Evolutionary conservation across 306 rosid species (phyloP), one percentile per base, ranked within the genome.

Genomic region (Luffa acutangula): DNA sequence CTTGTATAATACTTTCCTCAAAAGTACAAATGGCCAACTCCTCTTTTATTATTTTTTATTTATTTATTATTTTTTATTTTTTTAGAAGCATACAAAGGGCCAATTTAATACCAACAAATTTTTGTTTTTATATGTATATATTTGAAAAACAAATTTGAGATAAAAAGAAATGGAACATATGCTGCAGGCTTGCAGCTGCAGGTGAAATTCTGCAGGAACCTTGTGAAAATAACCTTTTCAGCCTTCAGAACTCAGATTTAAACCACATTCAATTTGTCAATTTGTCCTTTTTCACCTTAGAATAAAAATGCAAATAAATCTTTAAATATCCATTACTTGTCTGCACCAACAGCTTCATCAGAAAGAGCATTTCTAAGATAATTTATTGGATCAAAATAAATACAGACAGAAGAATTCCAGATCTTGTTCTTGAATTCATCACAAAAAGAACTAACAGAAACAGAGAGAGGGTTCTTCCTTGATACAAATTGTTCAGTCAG

Each of bases 361-460:
- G 66, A 59, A 60, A 25, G 66, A 60, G 17, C 37, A 66, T 15
- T 36, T 66, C 49, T 18, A 17, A 67, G 41, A 42, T 66, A 66
- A 72, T 46, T 48, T 25, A 72, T 72, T 72, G 56, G 77, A 72
- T 72, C 41, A 3, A 72, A 72, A 25, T 48, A 74, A 51, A 46
- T 74, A 74, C 78, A 74, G 78, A 73, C 14, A 9, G 46, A 74
- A 20, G 46, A 74, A 74, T 49, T 49, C 77, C 77, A 72, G 77
- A 72, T 49, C 18, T 72, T 72, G 42, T 14, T 72, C 77, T 72
- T 72, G 77, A 48, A 72, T 72, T 72, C 77, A 72, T 48, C 57
- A 72, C 77, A 46, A 72, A 25, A 21, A 20, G 9, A 46, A 71
- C 54, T 25, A 25, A 72, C 77, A 72, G 42, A 72, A 43, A 48